Percentiles rank a stretch among this genome's conserved stretches.
Conservation (phyloP, 371 early-diverging fungal genomes). For the Actinomucor elegans region DNA sequence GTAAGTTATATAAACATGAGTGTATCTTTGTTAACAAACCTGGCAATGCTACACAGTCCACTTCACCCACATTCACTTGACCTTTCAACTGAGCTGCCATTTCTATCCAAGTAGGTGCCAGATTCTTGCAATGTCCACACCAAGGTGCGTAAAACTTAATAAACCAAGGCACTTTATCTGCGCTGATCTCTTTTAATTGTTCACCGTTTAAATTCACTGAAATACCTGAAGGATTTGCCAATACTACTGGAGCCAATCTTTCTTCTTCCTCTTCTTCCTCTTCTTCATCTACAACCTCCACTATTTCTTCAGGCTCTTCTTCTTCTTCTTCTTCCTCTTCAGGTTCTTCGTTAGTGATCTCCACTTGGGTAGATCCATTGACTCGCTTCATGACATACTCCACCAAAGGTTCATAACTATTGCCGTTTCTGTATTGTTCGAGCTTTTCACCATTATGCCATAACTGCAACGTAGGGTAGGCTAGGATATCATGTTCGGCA, state of each 20-base stretch:
- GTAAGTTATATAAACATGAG: neutral
- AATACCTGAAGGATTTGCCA: conserved; percentile 32
- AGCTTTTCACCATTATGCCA: conserved; percentile 61
- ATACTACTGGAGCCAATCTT: neutral
- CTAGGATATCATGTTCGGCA: conserved; percentile 51
- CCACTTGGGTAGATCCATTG: neutral
- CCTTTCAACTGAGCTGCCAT: conserved; percentile 64
- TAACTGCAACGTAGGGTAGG: conserved; percentile 67
- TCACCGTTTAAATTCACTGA: conserved; percentile 28
- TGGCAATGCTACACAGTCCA: conserved; percentile 73
- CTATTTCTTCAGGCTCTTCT: neutral
- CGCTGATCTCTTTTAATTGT: conserved; percentile 17
- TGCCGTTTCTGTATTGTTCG: conserved; percentile 36
- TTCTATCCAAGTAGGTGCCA: conserved; percentile 79
- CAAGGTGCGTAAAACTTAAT: conserved; percentile 86
- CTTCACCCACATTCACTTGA: conserved; percentile 79
- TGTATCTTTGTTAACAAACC: no score
- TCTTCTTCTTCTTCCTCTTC: neutral
- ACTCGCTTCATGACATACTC: conserved; percentile 28
- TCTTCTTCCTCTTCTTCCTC: neutral
- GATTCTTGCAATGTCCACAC: conserved; percentile 83
- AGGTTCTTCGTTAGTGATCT: conserved; percentile 1
- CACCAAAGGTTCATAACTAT: conserved; percentile 21
- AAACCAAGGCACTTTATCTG: conserved; percentile 56
- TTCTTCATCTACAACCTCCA: neutral